phyloP scores from a whole-genome alignment of 2,329 filamentous ascomycete genomes.

The Aspergillus quadrilineatus region DNA sequence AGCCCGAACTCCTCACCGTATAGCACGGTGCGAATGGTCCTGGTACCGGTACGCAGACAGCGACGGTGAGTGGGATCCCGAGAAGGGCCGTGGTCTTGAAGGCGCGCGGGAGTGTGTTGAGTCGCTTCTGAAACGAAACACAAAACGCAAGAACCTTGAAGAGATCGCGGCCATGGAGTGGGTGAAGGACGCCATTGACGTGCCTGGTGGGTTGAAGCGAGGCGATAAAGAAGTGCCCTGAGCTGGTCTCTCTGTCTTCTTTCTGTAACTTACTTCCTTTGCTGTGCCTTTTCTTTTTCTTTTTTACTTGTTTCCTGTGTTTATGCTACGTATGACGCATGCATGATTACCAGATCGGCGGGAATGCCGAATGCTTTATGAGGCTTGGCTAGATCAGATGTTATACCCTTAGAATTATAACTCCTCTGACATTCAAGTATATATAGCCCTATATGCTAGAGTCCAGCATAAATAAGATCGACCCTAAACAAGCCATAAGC shows the following conservation, averaged over 20 bases:
- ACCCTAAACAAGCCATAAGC: background rate
- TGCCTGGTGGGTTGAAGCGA: slow-evolving; percentile 59
- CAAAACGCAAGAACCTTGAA: slow-evolving; percentile 72
- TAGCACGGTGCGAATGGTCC: slow-evolving; percentile 91
- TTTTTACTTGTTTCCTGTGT: slow-evolving; percentile 7
- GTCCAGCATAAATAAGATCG: background rate
- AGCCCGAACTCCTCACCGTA: slow-evolving; percentile 85
- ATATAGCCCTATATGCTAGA: background rate
- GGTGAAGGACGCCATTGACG: slow-evolving; percentile 71
- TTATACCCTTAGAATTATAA: slow-evolving; percentile 15
- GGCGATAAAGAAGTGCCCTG: slow-evolving; percentile 53
- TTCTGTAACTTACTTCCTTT: slow-evolving; percentile 4
- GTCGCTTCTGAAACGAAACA: slow-evolving; percentile 76
- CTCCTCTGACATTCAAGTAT: background rate
- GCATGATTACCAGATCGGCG: slow-evolving; percentile 3
- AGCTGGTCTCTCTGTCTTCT: slow-evolving; percentile 26
- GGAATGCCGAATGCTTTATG: background rate
- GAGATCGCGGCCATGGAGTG: slow-evolving; percentile 72
- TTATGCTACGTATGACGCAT: slow-evolving; percentile 7
- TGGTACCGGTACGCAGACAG: slow-evolving; percentile 85
- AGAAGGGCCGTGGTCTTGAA: slow-evolving; percentile 64
- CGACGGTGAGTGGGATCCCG: slow-evolving; percentile 79
- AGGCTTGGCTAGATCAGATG: slow-evolving; percentile 3
- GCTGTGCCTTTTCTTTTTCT: background rate
- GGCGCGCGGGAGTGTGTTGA: slow-evolving; percentile 82